Evolutionary conservation across 1,284 basidiomycete species (phyloP), one percentile per base, ranked within the genome.

Genomic region (Paramarasmius palmivorus): DNA sequence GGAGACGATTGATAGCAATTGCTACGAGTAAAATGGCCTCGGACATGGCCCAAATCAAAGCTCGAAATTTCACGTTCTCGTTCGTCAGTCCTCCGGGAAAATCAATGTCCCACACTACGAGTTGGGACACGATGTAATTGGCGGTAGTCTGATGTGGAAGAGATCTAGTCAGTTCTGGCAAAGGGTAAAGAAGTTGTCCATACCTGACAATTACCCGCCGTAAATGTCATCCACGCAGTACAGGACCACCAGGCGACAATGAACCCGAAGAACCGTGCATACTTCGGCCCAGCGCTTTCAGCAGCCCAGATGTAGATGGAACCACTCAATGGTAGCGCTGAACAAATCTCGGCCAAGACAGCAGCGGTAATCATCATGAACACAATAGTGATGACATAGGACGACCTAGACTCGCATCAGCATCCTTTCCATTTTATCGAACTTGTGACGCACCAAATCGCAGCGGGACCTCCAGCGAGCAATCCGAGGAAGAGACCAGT

Each of bases 261-360:
- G 71, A 94, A 93, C 2, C 90, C 92, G 59, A 92, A 83, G 68
- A 93, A 88, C 38, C 91, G 78, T 2, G 84, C 90, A 63, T 91
- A 86, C 61, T 90, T 92, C 12, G 85, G 85, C 2, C 92, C 92
- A 4, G 90, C 92, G 60, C 90, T 91, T 64, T 92, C 92, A 25
- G 91, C 92, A 0, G 90, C 88, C 92, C 92, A 94, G 54, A 93
- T 85, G 69, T 94, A 94, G 67, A 94, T 93, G 7, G 90, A 93
- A 7, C 92, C 92, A 52, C 89, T 92, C 40, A 93, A 70, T 2
- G 92, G 92, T 17, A 93, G 73, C 2, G 90, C 90, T 36, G 91
- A 93, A 68, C 91, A 93, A 44, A 93, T 84, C 66, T 95, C 92
- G 20, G 92, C 92, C 29, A 95, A 75, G 34, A 93, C 86, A 10